phyloP scores from a whole-genome alignment of 2,329 filamentous ascomycete species.

The Aspergillus sp. region DNA sequence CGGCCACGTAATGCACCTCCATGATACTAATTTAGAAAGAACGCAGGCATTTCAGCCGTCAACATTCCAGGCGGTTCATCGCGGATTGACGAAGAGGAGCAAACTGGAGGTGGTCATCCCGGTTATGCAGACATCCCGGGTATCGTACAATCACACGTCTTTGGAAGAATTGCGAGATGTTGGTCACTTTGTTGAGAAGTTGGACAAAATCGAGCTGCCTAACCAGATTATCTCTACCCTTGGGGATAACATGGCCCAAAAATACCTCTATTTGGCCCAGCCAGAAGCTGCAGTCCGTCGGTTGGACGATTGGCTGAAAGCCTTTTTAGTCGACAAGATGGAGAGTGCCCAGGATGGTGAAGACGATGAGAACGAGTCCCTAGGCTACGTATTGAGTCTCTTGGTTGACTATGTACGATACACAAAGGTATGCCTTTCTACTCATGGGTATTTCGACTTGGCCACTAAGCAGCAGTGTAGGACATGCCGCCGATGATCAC shows the following conservation, averaged over 20 bases:
- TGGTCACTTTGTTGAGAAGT: slow-evolving; percentile 65
- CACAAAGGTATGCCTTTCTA: slow-evolving; percentile 33
- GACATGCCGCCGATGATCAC: slow-evolving; percentile 32
- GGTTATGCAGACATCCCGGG: slow-evolving; percentile 70
- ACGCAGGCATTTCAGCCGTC: slow-evolving; percentile 46
- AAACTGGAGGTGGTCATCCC: slow-evolving; percentile 59
- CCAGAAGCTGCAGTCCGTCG: slow-evolving; percentile 50
- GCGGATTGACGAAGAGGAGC: slow-evolving; percentile 49
- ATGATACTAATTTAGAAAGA: slow-evolving; percentile 53
- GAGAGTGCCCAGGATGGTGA: slow-evolving; percentile 46
- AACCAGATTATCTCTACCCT: slow-evolving; percentile 78
- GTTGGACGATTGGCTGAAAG: slow-evolving; percentile 40
- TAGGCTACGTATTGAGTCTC: slow-evolving; percentile 36
- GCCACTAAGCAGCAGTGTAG: slow-evolving; percentile 21
- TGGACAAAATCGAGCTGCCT: slow-evolving; percentile 78
- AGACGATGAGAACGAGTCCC: slow-evolving; percentile 33
- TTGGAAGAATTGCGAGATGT: slow-evolving; percentile 77
- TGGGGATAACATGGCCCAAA: slow-evolving; percentile 74
- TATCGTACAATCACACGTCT: slow-evolving; percentile 57
- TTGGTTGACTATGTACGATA: slow-evolving; percentile 36
- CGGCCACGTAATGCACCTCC: slow-evolving; percentile 65
- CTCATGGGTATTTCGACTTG: neutral
- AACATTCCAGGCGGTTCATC: slow-evolving; percentile 64
- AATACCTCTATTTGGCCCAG: slow-evolving; percentile 66
- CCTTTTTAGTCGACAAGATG: slow-evolving; percentile 39